These are phyloP conservation scores for Dothistroma septosporum DNA, from an alignment of 2,329 filamentous ascomycete genomes.

Conservation along the genomic window DNA sequence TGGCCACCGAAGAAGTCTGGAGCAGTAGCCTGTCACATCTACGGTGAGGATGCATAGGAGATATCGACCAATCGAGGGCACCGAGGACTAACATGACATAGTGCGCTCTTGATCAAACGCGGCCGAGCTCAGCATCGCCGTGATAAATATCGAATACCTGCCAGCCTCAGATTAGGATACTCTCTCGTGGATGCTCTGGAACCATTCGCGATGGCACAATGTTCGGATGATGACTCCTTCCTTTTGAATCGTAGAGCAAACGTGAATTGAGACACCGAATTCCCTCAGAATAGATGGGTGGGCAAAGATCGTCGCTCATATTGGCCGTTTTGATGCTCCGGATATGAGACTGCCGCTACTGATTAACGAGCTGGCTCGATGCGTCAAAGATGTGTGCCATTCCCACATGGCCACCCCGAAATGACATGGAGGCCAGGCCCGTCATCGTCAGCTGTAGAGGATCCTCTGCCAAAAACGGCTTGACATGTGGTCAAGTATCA, in stretches of 20 bases:
- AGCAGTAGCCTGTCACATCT: slow-evolving; percentile 3
- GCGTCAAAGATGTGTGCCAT: too few species aligned
- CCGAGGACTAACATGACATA: neutral
- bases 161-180: neutral
- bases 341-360: too few species aligned
- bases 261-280: neutral
- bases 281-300: too few species aligned
- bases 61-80: too few species aligned
- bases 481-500: too few species aligned
- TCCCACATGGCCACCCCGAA: too few species aligned
- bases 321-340: too few species aligned
- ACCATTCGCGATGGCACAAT: neutral
- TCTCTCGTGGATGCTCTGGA: neutral
- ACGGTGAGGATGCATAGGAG: neutral
- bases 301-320: too few species aligned
- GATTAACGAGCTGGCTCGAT: too few species aligned
- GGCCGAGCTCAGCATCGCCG: neutral
- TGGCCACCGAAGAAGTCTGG: slow-evolving; percentile 4
- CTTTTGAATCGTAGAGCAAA: neutral
- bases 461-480: too few species aligned
- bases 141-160: neutral
- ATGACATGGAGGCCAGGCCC: too few species aligned
- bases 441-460: too few species aligned
- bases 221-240: neutral
- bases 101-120: neutral